Evolutionary conservation across 78 protist genomes (phyloP).

Genomic region (Dictyostelium purpureum): DNA sequence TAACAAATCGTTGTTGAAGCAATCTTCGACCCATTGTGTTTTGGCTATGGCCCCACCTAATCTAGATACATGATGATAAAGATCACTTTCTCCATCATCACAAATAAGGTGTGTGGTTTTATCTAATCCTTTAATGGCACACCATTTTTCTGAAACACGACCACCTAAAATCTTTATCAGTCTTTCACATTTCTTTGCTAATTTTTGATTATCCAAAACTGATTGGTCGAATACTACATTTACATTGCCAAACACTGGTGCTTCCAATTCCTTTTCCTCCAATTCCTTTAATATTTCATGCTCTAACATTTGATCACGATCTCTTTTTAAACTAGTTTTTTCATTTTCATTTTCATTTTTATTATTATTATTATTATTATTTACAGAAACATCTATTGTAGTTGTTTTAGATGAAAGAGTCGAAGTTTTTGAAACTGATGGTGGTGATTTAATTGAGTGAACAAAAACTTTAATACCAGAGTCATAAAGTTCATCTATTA

Average conservation of each 20-base stretch:
- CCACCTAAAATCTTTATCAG: conserved; percentile 32
- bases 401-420: not conserved
- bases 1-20: not conserved
- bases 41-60: conserved; percentile 57
- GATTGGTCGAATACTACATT: conserved; percentile 21
- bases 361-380: too few species aligned
- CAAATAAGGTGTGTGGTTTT: conserved; percentile 69
- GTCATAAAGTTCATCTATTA: not conserved
- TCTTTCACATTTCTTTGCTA: not conserved
- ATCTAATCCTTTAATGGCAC: not conserved
- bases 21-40: conserved; percentile 58
- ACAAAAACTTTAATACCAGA: conserved; percentile 45
- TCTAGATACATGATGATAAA: conserved; percentile 49
- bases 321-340: not conserved
- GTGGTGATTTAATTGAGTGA: conserved; percentile 2
- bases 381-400: too few species aligned
- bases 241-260: conserved; percentile 4
- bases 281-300: conserved; percentile 5
- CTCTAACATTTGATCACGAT: not conserved
- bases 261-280: not conserved
- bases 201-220: not conserved
- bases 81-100: not conserved
- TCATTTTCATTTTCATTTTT: too few species aligned
- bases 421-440: not conserved
- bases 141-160: not conserved